Evolutionary conservation across 1,284 basidiomycete genomes (phyloP), one percentile per base, ranked within the genome.

Genomic region (Laetiporus sulphureus): DNA sequence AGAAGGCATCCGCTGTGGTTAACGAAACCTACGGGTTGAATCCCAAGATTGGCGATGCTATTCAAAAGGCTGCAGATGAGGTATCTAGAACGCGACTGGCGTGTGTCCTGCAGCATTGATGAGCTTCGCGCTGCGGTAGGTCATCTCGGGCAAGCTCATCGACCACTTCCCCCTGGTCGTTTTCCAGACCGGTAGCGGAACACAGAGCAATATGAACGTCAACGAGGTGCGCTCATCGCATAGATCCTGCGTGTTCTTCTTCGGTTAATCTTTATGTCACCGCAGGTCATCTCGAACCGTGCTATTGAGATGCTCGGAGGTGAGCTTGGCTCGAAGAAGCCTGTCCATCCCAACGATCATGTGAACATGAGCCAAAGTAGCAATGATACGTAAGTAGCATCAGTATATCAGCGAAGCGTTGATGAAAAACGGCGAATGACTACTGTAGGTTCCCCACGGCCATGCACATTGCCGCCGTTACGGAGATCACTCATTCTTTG

Each of bases 301-400:
- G 96, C 96, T 27, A 99, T 99, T 59, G 92, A 99, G 70, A 71
- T 97, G 52, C 82, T 99, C 49, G 96, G 96, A 18, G 96, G 96
- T 21, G 78, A 96, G 68, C 74, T 97, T 42, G 96, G 96, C 34
- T 91, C 86, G 47, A 99, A 99, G 75, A 92, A 79, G 60, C 96
- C 96, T 21, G 94, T 99, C 10, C 96, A 99, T 67, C 96, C 96
- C 33, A 99, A 99, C 65, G 96, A 99, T 64, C 96, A 99, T 69
- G 95, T 98, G 59, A 99, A 99, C 74, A 97, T 91, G 89, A 93
- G 90, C 63, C 96, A 99, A 68, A 95, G 91, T 54, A 96, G 92
- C 61, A 99, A 99, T 63, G 96, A 99, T 68, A 95, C 94, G 89
- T 91, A 60, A 51, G 74, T 63, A 18, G 33, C 27, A 20, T 12